phyloP scores from a whole-genome alignment of 441 rosid genomes.

The Omphalea diandra region DNA sequence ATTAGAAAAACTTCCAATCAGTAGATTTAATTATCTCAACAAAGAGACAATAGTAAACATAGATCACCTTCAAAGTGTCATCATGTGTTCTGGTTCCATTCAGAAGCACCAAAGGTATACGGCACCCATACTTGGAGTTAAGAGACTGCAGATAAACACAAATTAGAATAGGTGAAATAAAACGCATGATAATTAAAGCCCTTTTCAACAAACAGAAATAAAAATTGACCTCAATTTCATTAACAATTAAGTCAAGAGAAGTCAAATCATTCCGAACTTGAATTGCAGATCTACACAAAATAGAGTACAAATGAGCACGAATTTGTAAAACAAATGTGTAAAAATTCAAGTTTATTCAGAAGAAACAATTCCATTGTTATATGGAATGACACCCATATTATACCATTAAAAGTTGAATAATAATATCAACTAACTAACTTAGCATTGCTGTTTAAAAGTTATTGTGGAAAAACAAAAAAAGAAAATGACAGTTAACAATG shows the following conservation, averaged over 20 bases:
- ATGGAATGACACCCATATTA: neutral
- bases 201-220: neutral
- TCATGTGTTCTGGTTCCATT: conserved; percentile 42
- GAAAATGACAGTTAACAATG: neutral
- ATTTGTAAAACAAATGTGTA: conserved; percentile 1
- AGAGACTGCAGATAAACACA: conserved; percentile 44
- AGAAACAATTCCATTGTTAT: neutral
- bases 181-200: neutral
- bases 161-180: conserved; percentile 11
- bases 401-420: neutral
- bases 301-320: neutral
- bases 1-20: conserved; percentile 23
- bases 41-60: conserved; percentile 14
- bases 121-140: conserved; percentile 56
- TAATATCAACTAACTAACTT: neutral
- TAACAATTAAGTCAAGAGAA: conserved; percentile 42
- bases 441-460: neutral
- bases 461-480: neutral
- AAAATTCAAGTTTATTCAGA: neutral
- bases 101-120: conserved; percentile 52
- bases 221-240: conserved; percentile 52
- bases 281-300: conserved; percentile 48
- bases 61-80: conserved; percentile 47
- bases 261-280: conserved; percentile 52
- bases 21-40: conserved; percentile 15